These are phyloP conservation scores for Syzygium syzygioides DNA, from an alignment of 441 rosid species.

Conservation along the genomic window DNA sequence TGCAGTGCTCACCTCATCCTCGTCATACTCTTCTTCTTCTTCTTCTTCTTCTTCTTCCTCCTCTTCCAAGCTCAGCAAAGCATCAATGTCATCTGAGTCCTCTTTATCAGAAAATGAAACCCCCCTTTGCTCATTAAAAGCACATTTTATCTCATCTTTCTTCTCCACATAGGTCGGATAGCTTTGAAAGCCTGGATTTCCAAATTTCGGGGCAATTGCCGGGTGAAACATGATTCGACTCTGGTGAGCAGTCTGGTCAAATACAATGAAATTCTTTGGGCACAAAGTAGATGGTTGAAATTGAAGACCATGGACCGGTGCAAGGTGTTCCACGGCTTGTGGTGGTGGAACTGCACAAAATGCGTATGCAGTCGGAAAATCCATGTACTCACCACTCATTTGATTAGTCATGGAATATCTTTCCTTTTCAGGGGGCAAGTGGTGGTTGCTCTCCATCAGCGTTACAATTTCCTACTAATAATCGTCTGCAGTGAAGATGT, in stretches of 20 bases:
- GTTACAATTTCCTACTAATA: conserved; percentile 11
- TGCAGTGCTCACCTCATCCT: conserved; percentile 77
- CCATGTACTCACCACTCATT: conserved; percentile 36
- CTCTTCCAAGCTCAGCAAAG: conserved; percentile 59
- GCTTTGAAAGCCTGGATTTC: conserved; percentile 31
- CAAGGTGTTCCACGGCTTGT: conserved; percentile 28
- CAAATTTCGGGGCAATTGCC: conserved; percentile 48
- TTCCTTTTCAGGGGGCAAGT: conserved; percentile 20
- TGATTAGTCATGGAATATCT: conserved; percentile 34
- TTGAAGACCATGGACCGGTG: conserved; percentile 54
- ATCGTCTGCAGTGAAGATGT: conserved; percentile 9
- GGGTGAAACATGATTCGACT: conserved; percentile 83
- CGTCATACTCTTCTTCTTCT: conserved; percentile 43
- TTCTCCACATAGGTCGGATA: conserved; percentile 27
- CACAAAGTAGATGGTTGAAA: conserved; percentile 70
- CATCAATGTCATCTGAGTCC: conserved; percentile 88
- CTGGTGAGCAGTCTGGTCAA: conserved; percentile 59
- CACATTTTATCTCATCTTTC: conserved; percentile 28
- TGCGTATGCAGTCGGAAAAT: conserved; percentile 35
- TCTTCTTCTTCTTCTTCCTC: conserved; percentile 24
- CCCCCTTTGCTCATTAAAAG: conserved; percentile 31
- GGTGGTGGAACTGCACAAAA: conserved; percentile 46
- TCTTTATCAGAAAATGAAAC: conserved; percentile 43
- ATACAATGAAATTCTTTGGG: conserved; percentile 68
- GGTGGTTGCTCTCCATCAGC: conserved; percentile 53